Evolutionary conservation across 176 grass and related monocot species (phyloP).

Genomic region (Stipa capillata): DNA sequence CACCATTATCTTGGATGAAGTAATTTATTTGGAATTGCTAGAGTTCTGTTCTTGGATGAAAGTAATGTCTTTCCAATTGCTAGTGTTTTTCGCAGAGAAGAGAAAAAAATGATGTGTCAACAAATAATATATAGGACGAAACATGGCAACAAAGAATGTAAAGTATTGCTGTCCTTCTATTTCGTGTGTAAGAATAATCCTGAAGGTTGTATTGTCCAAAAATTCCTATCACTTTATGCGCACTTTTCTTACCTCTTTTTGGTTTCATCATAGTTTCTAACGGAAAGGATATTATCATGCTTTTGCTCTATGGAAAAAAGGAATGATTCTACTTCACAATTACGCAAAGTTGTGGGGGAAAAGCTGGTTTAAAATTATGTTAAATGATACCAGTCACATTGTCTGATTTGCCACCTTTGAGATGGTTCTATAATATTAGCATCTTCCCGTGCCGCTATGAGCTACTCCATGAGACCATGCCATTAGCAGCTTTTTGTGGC

Average conservation of each 20-base stretch:
- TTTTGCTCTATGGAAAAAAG: not conserved
- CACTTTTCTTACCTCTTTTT: not conserved
- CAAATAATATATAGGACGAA: too few relatives aligned
- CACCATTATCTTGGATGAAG: too few relatives aligned
- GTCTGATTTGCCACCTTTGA: not conserved
- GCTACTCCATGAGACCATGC: too few relatives aligned
- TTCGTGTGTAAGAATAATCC: too few relatives aligned
- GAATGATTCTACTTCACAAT: constrained; percentile 7
- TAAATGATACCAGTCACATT: not conserved
- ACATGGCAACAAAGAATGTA: too few relatives aligned
- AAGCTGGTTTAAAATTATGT: not conserved
- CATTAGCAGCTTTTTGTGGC: not conserved
- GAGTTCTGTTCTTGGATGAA: too few relatives aligned
- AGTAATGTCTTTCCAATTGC: too few relatives aligned
- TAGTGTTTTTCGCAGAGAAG: too few relatives aligned
- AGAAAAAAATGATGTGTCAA: too few relatives aligned
- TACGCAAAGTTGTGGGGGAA: constrained; percentile 13
- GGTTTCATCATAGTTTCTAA: not conserved
- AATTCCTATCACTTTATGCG: not conserved
- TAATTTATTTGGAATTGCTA: too few relatives aligned
- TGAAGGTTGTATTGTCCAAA: not conserved
- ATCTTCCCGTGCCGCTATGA: not conserved
- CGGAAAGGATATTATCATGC: not conserved
- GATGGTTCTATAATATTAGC: not conserved
- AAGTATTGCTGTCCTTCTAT: too few relatives aligned